Conservation (phyloP, 768 basidiomycete species). For the Leccinum longicurvipes region DNA sequence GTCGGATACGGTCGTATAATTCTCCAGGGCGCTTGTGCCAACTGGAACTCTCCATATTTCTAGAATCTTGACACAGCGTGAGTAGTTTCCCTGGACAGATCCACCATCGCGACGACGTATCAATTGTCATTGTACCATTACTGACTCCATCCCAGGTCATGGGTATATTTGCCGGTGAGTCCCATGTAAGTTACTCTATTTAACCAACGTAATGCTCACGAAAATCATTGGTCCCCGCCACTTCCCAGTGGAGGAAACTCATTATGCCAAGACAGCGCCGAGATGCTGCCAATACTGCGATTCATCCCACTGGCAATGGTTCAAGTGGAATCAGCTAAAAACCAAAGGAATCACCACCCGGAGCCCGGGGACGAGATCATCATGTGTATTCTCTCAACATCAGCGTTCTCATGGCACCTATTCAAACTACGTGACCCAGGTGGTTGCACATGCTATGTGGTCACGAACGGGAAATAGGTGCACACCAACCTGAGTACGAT, state of each 20-base stretch:
- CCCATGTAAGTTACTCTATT: neutral
- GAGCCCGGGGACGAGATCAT: neutral
- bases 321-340: neutral
- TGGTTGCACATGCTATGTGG: slow-evolving; percentile 12
- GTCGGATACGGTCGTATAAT: neutral
- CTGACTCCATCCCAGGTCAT: slow-evolving; percentile 1
- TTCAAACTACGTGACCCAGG: neutral
- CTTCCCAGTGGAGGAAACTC: neutral
- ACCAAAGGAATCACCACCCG: too few relatives aligned
- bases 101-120: neutral
- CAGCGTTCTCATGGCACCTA: slow-evolving; percentile 4
- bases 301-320: neutral
- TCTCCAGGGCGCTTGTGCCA: neutral
- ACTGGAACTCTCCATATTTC: neutral
- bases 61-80: neutral
- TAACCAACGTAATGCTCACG: neutral
- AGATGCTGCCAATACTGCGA: neutral
- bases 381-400: neutral
- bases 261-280: neutral
- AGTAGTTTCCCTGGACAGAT: slow-evolving; percentile 2
- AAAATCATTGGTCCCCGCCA: neutral
- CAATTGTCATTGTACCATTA: neutral
- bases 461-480: slow-evolving; percentile 3
- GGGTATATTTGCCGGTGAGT: neutral
- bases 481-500: neutral